Conservation (phyloP, 768 basidiomycete species). For the Butyriboletus loyo region DNA sequence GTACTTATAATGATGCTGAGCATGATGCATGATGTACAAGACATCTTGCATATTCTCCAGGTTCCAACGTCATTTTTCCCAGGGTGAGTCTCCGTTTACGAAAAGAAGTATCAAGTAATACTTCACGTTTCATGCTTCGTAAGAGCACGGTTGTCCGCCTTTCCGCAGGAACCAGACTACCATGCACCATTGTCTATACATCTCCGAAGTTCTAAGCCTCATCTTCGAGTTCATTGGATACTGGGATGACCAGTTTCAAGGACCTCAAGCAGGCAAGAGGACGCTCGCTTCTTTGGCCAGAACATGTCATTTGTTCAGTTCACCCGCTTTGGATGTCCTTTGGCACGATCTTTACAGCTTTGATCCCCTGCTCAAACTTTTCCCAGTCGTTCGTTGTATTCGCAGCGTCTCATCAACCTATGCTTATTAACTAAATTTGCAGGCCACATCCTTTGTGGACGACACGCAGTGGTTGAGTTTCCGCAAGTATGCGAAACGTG, state of each 20-base stretch:
- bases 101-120: not conserved
- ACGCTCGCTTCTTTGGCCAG: constrained; percentile 10
- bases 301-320: constrained; percentile 15
- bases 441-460: constrained; percentile 1
- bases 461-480: constrained; percentile 19
- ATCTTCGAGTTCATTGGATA: not conserved
- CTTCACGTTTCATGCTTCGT: not conserved
- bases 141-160: not conserved
- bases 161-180: not conserved
- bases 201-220: constrained; percentile 11
- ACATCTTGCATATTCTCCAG: not conserved
- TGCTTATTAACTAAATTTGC: not conserved
- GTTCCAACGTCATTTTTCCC: not conserved
- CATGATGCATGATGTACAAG: not conserved
- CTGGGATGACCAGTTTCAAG: not conserved
- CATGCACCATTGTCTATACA: constrained; percentile 39
- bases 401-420: not conserved
- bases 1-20: too few species aligned
- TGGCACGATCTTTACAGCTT: constrained; percentile 13
- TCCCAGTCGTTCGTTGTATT: constrained; percentile 3
- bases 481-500: constrained; percentile 21
- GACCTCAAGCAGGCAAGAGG: not conserved
- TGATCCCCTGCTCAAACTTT: constrained; percentile 6
- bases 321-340: constrained; percentile 9
- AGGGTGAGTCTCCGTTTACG: not conserved